Percentiles rank a stretch among this genome's conserved stretches.
phyloP scores from a whole-genome alignment of 2,329 filamentous ascomycete species.

The Penicillium digitatum region DNA sequence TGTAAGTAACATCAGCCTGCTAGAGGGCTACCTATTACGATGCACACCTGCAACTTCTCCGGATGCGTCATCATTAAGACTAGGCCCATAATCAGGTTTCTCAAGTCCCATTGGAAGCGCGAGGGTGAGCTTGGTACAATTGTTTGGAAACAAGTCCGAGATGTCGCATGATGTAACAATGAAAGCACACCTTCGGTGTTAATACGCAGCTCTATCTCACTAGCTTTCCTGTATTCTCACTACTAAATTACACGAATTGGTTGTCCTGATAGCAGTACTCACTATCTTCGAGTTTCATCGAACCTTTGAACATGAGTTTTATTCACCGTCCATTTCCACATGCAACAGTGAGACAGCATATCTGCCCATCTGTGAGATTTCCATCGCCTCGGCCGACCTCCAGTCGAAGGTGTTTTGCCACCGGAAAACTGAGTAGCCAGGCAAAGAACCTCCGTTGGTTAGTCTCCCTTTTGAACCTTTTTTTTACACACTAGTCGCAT shows the following conservation, averaged over 20 bases:
- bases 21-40: background rate
- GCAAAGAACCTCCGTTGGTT: background rate
- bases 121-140: background rate
- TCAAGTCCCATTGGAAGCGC: background rate
- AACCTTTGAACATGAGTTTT: background rate
- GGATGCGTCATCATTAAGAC: background rate
- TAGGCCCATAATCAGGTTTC: background rate
- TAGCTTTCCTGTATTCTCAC: background rate
- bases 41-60: background rate
- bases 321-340: background rate
- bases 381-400: background rate
- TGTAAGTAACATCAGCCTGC: background rate
- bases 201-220: background rate
- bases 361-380: background rate
- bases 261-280: too few species aligned
- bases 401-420: background rate
- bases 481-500: background rate
- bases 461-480: background rate
- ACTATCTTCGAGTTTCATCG: too few species aligned
- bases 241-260: background rate
- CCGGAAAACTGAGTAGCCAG: background rate
- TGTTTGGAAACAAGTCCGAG: background rate
- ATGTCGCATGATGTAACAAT: background rate
- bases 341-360: background rate
- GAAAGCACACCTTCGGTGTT: background rate